phyloP scores from a whole-genome alignment of 768 basidiomycete species.

The Collybiopsis luxurians region DNA sequence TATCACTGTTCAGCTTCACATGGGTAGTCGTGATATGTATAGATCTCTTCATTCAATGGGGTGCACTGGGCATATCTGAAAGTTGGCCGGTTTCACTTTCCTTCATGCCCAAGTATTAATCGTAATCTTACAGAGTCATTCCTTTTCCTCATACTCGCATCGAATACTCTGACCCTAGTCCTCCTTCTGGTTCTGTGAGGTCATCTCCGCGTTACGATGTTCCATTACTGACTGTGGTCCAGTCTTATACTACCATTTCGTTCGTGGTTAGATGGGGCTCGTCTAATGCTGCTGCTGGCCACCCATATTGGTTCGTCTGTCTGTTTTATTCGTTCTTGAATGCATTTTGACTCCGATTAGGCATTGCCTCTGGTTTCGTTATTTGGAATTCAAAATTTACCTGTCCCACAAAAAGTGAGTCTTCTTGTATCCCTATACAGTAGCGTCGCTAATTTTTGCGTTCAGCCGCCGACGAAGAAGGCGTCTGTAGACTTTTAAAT shows the following conservation, averaged over 20 bases:
- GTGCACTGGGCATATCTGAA: conserved; percentile 38
- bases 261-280: conserved; percentile 52
- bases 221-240: background rate
- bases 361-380: conserved; percentile 40
- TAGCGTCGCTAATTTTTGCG: background rate
- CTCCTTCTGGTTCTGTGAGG: conserved; percentile 42
- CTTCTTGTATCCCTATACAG: background rate
- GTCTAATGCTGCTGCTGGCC: conserved; percentile 42
- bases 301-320: conserved; percentile 42
- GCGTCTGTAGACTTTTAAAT: conserved; percentile 46
- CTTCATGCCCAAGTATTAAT: background rate
- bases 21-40: conserved; percentile 49
- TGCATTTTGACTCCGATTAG: conserved; percentile 21
- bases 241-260: conserved; percentile 49
- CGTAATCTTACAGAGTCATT: conserved; percentile 35
- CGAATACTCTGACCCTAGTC: conserved; percentile 36
- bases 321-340: background rate
- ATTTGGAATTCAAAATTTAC: conserved; percentile 38
- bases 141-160: conserved; percentile 40
- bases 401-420: conserved; percentile 43
- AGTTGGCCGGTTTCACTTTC: conserved; percentile 31
- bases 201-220: background rate
- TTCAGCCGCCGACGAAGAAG: conserved; percentile 36
- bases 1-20: conserved; percentile 41
- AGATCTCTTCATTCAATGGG: conserved; percentile 45